phyloP scores from a whole-genome alignment of 179 eudicot genomes.

The Patellifolia procumbens region DNA sequence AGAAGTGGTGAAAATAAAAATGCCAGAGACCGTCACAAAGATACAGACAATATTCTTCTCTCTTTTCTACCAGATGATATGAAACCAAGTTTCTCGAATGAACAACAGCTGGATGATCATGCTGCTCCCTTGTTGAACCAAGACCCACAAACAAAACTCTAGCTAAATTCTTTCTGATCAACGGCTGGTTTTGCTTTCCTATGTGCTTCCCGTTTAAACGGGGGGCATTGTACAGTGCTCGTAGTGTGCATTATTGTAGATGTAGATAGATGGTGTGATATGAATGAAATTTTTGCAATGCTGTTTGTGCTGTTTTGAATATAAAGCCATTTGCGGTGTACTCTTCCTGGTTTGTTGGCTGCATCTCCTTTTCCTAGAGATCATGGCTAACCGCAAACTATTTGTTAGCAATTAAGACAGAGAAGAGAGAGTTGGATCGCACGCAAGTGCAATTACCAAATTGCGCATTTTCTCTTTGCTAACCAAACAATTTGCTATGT shows the following conservation, averaged over 20 bases:
- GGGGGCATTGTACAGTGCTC: conserved; percentile 40
- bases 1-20: conserved; percentile 18
- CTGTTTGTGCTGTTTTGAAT: conserved; percentile 22
- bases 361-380: not conserved
- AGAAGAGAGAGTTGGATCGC: too few species aligned
- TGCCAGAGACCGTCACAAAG: conserved; percentile 20
- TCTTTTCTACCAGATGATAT: conserved; percentile 29
- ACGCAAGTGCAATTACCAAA: too few species aligned
- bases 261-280: conserved; percentile 25
- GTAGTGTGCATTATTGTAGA: conserved; percentile 30
- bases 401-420: too few species aligned
- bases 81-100: conserved; percentile 27
- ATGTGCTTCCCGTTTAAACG: conserved; percentile 29
- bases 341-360: conserved; percentile 7
- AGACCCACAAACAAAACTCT: conserved; percentile 23
- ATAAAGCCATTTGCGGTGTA: conserved; percentile 18
- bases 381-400: too few species aligned
- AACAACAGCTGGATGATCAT: conserved; percentile 24
- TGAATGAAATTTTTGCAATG: conserved; percentile 12
- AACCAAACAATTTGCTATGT: too few species aligned
- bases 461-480: too few species aligned
- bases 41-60: conserved; percentile 33
- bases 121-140: conserved; percentile 15
- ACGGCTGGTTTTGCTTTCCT: conserved; percentile 26
- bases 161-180: conserved; percentile 20